These are phyloP conservation scores for Fomes fomentarius DNA, from an alignment of 1,284 basidiomycete genomes.

Conservation along the genomic window DNA sequence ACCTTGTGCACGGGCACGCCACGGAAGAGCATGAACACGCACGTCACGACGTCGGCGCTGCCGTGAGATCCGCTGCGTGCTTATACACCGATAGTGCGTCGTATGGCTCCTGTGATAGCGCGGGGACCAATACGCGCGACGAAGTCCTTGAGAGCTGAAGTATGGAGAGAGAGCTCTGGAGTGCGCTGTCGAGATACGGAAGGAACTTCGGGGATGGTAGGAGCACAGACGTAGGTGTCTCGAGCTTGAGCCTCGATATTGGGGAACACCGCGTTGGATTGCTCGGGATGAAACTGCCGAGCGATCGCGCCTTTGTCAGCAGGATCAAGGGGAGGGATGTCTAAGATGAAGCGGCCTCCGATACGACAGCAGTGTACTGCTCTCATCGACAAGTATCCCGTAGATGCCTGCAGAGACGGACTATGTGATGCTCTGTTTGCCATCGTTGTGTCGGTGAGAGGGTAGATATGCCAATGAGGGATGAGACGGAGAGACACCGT, in stretches of 20 bases:
- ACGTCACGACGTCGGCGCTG: constrained; percentile 44
- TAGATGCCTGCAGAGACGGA: constrained; percentile 28
- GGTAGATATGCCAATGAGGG: constrained; percentile 7
- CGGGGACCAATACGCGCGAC: constrained; percentile 4
- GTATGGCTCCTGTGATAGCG: neutral
- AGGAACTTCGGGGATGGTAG: neutral
- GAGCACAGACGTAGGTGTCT: neutral
- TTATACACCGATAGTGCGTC: too few species aligned
- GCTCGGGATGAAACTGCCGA: neutral
- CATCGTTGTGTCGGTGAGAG: neutral
- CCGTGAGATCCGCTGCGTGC: too few species aligned
- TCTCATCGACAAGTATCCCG: constrained; percentile 30
- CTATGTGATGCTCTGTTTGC: constrained; percentile 30
- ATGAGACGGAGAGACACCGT: neutral
- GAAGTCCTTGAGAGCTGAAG: constrained; percentile 3
- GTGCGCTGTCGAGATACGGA: neutral
- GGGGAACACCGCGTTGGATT: constrained; percentile 7
- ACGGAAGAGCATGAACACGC: constrained; percentile 51
- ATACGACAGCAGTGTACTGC: constrained; percentile 29
- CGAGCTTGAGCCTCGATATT: neutral
- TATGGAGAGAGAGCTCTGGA: neutral
- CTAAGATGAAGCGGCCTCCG: constrained; percentile 30
- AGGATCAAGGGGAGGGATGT: neutral
- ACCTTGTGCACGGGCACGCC: constrained; percentile 34
- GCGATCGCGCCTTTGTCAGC: neutral